Base-by-base conservation (phyloP, 139 green algal genomes). In the Coelastrella sp. region DNA sequence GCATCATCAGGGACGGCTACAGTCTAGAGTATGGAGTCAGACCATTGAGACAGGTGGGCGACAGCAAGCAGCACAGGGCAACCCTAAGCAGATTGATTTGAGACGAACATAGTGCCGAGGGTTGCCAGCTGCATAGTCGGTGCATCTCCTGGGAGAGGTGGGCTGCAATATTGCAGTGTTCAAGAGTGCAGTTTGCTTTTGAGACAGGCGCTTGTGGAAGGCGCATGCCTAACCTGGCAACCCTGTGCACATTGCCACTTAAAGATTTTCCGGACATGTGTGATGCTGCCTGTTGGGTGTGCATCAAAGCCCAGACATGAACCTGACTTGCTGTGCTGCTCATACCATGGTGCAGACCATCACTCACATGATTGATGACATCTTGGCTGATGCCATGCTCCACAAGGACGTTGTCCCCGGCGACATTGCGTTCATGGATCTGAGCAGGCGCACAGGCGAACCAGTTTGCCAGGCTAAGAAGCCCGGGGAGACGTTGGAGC, bases 1-100 rank as follows among this genome's bases (percentile, higher is more conserved):
- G 75, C 57, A 94, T 98, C 83, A 63, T 95, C 56, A 63, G 82
- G 20, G 94, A 97, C 68, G 97, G 96, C 35, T 97, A 96, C 93
- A 94, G 89, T 68, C 90, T 91, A 57, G 81, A 93, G 65, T 98
- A 96, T 72, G 97, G 97, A 27, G 96, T 94, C 35, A 90, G 96
- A 15, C 96, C 97, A 60, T 91, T 99, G 90, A 92, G 96, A 9
- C 92, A 96, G 70, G 96, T 88, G 57, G 15, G 68, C 17, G 15
- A 17, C 35, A 35, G 8, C 35, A 49, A 49, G 35, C 35, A 49
- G 35, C 10, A 24, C 74, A 58, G 74, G n/a, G 19, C 74, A n/a
- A n/a, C 76, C 8, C 76, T 49, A 63, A 19, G n/a, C 1, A 60
- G 9, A 8, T 12, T 8, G 35, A 8, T 27, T 1, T 49, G n/a